Evolutionary conservation across 768 basidiomycete genomes (phyloP).

Genomic region (Mycena metata): DNA sequence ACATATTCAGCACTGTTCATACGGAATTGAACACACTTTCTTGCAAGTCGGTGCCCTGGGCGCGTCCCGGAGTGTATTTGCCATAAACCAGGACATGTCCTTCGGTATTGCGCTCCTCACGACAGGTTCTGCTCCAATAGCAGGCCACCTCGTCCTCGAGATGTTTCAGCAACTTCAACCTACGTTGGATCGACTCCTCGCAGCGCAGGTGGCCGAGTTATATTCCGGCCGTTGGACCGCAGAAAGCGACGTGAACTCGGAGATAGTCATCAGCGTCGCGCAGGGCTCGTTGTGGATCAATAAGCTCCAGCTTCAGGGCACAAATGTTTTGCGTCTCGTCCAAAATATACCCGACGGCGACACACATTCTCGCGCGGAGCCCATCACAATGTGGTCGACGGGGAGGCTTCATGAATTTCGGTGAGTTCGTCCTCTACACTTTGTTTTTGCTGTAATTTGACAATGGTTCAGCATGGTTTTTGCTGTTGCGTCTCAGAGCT

Average conservation of each 20-base stretch:
- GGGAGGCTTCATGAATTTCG: slow-evolving; percentile 35
- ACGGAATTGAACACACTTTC: not conserved
- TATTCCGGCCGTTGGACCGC: slow-evolving; percentile 32
- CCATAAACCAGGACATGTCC: slow-evolving; percentile 39
- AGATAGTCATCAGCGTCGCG: slow-evolving; percentile 28
- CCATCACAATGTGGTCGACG: slow-evolving; percentile 37
- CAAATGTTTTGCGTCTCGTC: slow-evolving; percentile 33
- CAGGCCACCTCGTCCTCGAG: slow-evolving; percentile 31
- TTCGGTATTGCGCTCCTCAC: slow-evolving; percentile 36
- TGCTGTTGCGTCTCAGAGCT: slow-evolving; percentile 21
- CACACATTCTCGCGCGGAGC: not conserved
- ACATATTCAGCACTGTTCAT: too few relatives aligned
- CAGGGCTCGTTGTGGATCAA: slow-evolving; percentile 37
- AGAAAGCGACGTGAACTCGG: slow-evolving; percentile 2
- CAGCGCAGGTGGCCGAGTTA: not conserved
- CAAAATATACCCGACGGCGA: slow-evolving; percentile 26
- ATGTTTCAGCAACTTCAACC: slow-evolving; percentile 39
- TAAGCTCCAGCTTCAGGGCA: slow-evolving; percentile 32
- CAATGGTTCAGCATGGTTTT: slow-evolving; percentile 29
- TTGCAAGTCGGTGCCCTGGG: slow-evolving; percentile 40
- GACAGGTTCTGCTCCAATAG: slow-evolving; percentile 30
- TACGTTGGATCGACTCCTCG: slow-evolving; percentile 38
- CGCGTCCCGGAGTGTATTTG: slow-evolving; percentile 39
- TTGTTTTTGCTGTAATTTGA: not conserved
- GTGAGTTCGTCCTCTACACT: slow-evolving; percentile 21